Conservation (phyloP, 129 eudicot genomes). For the Flaveria sonorensis region DNA sequence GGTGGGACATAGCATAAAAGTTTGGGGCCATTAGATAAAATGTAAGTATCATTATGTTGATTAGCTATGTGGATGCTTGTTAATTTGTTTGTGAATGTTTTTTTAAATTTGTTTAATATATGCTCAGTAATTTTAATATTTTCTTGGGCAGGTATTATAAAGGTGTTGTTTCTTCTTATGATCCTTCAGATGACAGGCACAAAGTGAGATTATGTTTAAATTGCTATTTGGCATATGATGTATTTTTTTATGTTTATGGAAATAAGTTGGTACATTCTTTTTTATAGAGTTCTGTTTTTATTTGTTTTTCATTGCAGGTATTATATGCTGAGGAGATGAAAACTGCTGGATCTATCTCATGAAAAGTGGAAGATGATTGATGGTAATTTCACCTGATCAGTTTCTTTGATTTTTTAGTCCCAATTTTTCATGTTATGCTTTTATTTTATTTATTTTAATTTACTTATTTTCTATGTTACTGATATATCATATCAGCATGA, state of each 20-base stretch:
- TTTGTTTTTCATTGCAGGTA: slow-evolving; percentile 49
- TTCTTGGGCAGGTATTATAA: slow-evolving; percentile 50
- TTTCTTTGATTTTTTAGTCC: slow-evolving; percentile 26
- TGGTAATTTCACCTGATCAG: slow-evolving; percentile 33
- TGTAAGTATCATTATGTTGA: slow-evolving; percentile 43
- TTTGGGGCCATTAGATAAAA: slow-evolving; percentile 87
- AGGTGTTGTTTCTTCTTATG: slow-evolving; percentile 52
- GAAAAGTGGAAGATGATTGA: slow-evolving; percentile 56
- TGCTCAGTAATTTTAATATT: not conserved
- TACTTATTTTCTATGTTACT: slow-evolving; percentile 23
- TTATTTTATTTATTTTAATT: not conserved
- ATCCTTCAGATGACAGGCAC: slow-evolving; percentile 52
- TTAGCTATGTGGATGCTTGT: slow-evolving; percentile 6
- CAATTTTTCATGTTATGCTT: slow-evolving; percentile 6
- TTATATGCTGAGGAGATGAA: slow-evolving; percentile 71
- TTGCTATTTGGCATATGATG: not conserved
- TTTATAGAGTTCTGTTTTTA: not conserved
- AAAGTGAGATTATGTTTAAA: slow-evolving; percentile 39
- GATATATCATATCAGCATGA: slow-evolving; percentile 22
- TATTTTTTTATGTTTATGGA: not conserved
- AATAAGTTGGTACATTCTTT: slow-evolving; percentile 2
- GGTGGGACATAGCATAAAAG: slow-evolving; percentile 61
- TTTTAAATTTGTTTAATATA: not conserved
- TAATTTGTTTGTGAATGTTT: not conserved
- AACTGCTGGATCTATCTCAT: slow-evolving; percentile 45